Base-by-base conservation (phyloP, 2,329 filamentous ascomycete genomes). In the Domatiomyces catenatus region DNA sequence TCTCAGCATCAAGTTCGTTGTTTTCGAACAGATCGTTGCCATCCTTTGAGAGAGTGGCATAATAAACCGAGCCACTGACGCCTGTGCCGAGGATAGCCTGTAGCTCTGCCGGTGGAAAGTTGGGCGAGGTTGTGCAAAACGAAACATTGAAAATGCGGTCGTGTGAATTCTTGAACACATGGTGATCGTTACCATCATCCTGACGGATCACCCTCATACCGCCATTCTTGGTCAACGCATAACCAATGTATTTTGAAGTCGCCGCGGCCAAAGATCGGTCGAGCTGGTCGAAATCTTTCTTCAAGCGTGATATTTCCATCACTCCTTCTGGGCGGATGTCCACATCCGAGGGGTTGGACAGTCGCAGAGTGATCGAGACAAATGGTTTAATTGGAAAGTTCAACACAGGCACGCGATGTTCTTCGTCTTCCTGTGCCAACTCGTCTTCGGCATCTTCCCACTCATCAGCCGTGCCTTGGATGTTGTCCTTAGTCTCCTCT, bases 361-460 rank as follows among this genome's bases (percentile, higher is more conserved):
- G 63, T 62, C 75, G 66, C 60, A 96, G 77, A 10, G 79, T 81
- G 63, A 98, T 92, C 18, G 89, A 84, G 57, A 94, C 89, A 75
- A 93, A 98, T 3, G 92, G 92, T 66, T 84, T 86, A 83, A 98
- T 87, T 15, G 92, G 92, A 66, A 98, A 94, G 66, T 94, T 94
- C 71, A 86, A 92, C 46, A 96, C 89, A 63, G 79, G 82, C 57
- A 94, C 80, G 22, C 80, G 75, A 45, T 74, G 70, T 18, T 28
- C 3, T 77, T 67, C 48, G 81, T 80, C 58, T 83, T 80, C 64
- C 87, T 84, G 32, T 79, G 76, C 49, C 22, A 54, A 46, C 62
- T 79, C 74, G 62, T 80, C 75, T 53, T 84, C 83, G 3, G 84
- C 86, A 56, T 83, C 93, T 71, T 94, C 88, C 88, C 88, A 94